Evolutionary conservation across 306 rosid species (phyloP).

Genomic region (Glycine soja): DNA sequence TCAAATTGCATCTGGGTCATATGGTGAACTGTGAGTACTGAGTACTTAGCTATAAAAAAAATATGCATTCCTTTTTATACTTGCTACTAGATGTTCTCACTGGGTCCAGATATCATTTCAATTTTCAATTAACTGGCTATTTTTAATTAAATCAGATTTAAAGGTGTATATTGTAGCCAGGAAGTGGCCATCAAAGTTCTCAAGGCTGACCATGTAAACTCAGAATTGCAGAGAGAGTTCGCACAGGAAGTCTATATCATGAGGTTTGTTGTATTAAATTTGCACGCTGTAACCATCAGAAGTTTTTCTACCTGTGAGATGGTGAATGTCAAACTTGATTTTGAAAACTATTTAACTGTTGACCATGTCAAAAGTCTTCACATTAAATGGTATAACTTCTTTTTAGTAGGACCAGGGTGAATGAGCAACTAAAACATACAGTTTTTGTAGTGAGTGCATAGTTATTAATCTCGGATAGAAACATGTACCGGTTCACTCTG

Average conservation of each 20-base stretch:
- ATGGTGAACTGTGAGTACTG: slow-evolving; percentile 84
- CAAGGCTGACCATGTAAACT: slow-evolving; percentile 61
- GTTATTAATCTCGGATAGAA: neutral
- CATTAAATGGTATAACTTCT: neutral
- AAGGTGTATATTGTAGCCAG: slow-evolving; percentile 91
- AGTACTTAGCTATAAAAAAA: slow-evolving; percentile 34
- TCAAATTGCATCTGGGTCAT: slow-evolving; percentile 92
- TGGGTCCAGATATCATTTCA: slow-evolving; percentile 23
- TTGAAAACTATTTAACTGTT: slow-evolving; percentile 11
- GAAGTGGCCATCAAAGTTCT: slow-evolving; percentile 97
- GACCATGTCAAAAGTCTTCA: slow-evolving; percentile 11
- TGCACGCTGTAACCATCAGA: slow-evolving; percentile 19
- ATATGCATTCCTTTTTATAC: slow-evolving; percentile 31
- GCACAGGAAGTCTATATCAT: slow-evolving; percentile 94
- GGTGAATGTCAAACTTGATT: slow-evolving; percentile 19
- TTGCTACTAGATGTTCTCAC: slow-evolving; percentile 7
- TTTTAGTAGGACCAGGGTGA: neutral
- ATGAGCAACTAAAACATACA: slow-evolving; percentile 20
- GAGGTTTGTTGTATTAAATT: slow-evolving; percentile 65
- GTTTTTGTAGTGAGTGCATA: neutral
- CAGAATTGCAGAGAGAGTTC: slow-evolving; percentile 91
- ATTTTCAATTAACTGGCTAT: slow-evolving; percentile 21
- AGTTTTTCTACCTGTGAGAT: slow-evolving; percentile 39
- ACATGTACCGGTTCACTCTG: neutral
- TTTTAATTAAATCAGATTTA: slow-evolving; percentile 65